Conservation (phyloP, 2,329 filamentous ascomycete species). For the Berkeleyomyces basicola region DNA sequence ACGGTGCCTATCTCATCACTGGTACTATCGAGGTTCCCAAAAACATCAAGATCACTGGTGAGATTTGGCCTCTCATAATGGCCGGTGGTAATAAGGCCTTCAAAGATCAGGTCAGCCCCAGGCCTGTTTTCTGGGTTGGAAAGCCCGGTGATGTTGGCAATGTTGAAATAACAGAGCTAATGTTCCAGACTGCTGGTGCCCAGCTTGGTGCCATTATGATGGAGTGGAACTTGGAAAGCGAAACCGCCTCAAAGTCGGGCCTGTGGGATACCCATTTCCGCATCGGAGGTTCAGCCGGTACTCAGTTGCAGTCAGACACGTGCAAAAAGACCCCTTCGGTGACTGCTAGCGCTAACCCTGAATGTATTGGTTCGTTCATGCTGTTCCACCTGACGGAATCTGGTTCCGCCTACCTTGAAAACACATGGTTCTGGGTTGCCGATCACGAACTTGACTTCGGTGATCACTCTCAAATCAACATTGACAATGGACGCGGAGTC, state of each 20-base stretch:
- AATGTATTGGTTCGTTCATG: conserved; percentile 60
- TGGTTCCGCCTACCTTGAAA: conserved; percentile 65
- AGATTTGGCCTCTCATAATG: conserved; percentile 83
- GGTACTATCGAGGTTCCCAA: conserved; percentile 57
- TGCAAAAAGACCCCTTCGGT: conserved; percentile 61
- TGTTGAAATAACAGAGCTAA: conserved; percentile 76
- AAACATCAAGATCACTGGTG: conserved; percentile 74
- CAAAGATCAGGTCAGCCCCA: conserved; percentile 55
- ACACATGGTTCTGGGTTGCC: conserved; percentile 78
- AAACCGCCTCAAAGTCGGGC: conserved; percentile 50
- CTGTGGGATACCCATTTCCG: conserved; percentile 97
- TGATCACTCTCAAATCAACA: conserved; percentile 62
- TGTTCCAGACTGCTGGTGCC: conserved; percentile 69
- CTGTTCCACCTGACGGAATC: conserved; percentile 47
- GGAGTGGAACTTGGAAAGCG: conserved; percentile 70
- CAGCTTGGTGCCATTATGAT: conserved; percentile 79
- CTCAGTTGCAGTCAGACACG: conserved; percentile 59
- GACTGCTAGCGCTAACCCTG: conserved; percentile 41
- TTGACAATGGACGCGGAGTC: conserved; percentile 78
- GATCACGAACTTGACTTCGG: conserved; percentile 73
- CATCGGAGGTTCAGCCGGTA: conserved; percentile 73
- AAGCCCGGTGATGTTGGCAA: conserved; percentile 56
- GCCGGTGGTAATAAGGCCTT: conserved; percentile 58
- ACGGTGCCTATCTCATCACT: conserved; percentile 55
- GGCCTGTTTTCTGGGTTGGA: conserved; percentile 75